phyloP scores from a whole-genome alignment of 148 eudicot species.

The Fagopyrum homotropicum region DNA sequence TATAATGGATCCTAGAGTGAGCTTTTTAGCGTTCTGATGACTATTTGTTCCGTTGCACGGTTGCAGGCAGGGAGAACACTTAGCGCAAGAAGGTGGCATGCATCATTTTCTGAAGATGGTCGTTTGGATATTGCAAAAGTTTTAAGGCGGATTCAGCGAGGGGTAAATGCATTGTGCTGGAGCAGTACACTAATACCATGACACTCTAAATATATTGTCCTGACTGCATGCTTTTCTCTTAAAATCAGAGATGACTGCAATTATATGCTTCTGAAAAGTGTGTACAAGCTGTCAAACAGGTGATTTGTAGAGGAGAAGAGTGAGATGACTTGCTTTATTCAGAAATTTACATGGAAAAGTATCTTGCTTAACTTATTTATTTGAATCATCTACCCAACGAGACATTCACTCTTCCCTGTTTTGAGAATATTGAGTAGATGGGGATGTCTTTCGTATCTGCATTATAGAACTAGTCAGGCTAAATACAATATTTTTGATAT shows the following conservation, averaged over 20 bases:
- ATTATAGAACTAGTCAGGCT: background rate
- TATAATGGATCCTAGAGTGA: background rate
- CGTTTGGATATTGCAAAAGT: slow-evolving; percentile 77
- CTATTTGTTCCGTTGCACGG: slow-evolving; percentile 4
- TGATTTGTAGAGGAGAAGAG: background rate
- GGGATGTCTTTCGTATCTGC: background rate
- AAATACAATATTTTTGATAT: background rate
- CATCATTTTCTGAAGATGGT: slow-evolving; percentile 74
- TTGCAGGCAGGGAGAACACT: slow-evolving; percentile 77
- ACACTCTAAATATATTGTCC: background rate
- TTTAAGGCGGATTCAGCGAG: slow-evolving; percentile 78
- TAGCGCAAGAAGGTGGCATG: slow-evolving; percentile 88
- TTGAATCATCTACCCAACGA: background rate
- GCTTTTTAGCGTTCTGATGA: background rate
- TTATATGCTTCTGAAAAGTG: background rate
- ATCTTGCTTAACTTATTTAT: background rate
- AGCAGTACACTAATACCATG: background rate
- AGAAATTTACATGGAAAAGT: background rate
- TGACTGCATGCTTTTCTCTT: background rate
- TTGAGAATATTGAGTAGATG: background rate
- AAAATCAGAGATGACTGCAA: background rate
- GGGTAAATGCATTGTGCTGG: slow-evolving; percentile 38
- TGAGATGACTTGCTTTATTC: background rate
- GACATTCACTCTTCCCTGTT: background rate
- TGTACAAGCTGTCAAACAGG: background rate